These are phyloP conservation scores for Dovyalis caffra DNA, from an alignment of 345 rosid species.

Conservation along the genomic window DNA sequence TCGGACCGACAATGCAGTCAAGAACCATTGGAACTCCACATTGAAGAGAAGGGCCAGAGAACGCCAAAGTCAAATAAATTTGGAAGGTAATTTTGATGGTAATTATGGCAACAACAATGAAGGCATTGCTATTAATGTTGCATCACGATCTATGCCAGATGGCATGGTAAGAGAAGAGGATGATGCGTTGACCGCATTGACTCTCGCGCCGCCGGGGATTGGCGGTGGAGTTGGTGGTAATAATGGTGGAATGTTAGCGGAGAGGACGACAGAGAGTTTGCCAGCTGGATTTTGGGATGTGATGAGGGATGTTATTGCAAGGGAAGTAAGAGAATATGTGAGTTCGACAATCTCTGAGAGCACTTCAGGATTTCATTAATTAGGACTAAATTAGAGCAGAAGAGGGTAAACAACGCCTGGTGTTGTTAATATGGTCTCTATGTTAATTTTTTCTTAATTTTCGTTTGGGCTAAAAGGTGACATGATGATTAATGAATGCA, in stretches of 20 bases:
- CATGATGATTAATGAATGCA: background rate
- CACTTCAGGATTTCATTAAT: slow-evolving; percentile 30
- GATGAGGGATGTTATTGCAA: slow-evolving; percentile 66
- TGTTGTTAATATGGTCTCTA: background rate
- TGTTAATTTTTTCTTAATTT: background rate
- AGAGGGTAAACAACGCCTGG: background rate
- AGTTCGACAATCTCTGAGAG: slow-evolving; percentile 33
- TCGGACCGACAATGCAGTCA: slow-evolving; percentile 61
- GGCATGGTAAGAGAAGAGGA: slow-evolving; percentile 30
- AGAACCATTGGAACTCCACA: slow-evolving; percentile 68
- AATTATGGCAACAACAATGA: background rate
- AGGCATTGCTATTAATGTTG: background rate
- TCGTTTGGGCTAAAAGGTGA: background rate
- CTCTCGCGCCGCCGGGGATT: slow-evolving; percentile 62
- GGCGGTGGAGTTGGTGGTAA: slow-evolving; percentile 8
- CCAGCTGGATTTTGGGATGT: slow-evolving; percentile 63
- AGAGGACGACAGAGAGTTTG: slow-evolving; percentile 25
- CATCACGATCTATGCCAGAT: background rate
- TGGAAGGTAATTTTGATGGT: background rate
- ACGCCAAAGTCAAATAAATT: slow-evolving; percentile 8
- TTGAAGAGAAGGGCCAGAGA: slow-evolving; percentile 48
- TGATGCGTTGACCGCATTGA: slow-evolving; percentile 61
- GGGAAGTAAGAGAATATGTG: slow-evolving; percentile 62
- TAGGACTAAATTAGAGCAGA: background rate
- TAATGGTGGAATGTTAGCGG: slow-evolving; percentile 12